Base-by-base conservation (phyloP, 2,329 filamentous ascomycete genomes). In the Xylariaceae sp. region DNA sequence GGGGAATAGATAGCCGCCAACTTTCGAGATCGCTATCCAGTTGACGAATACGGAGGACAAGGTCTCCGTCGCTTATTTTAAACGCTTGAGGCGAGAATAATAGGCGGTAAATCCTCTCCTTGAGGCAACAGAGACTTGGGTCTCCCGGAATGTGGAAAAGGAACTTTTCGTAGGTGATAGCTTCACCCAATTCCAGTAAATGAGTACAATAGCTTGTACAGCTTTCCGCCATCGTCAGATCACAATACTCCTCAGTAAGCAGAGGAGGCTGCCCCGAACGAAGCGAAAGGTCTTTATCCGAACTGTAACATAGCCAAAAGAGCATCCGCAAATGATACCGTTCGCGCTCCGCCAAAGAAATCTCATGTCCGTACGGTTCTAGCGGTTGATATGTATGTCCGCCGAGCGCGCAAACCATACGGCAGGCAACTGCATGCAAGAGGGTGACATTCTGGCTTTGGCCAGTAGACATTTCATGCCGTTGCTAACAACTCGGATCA, bases 231-330 rank as follows among this genome's bases (percentile, higher is more conserved):
- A 45, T 29, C n/a, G 51, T 48, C 21, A 48, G 8, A 26, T 54
- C 51, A n/a, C 51, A 54, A 29, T 54, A 48, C n/a, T 54, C 51
- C 19, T 54, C 43, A 9, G 44, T 54, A 6, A 54, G 43, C 4
- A 54, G 34, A 14, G 51, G 51, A 16, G 43, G 43, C 24, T 54
- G 51, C 17, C 43, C 36, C 11, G 36, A 48, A 6, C 43, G 43
- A 43, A 54, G 51, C 16, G 51, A 47, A 17, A 54, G 47, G n/a
- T 54, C 51, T 41, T 54, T 54, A 19, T 54, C 48, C 11, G 48
- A 26, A 23, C 14, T 31, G 34, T 51, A 51, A 23, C 48, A 51
- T 11, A 51, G 11, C 48, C 48, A 41, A 21, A 51, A 51, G 16
- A 51, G 48, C 28, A 24, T 43, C 4, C 48, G 48, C n/a, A 43